These are phyloP conservation scores for Scenedesmus sp. DNA, from an alignment of 163 green algal species.

Conservation along the genomic window DNA sequence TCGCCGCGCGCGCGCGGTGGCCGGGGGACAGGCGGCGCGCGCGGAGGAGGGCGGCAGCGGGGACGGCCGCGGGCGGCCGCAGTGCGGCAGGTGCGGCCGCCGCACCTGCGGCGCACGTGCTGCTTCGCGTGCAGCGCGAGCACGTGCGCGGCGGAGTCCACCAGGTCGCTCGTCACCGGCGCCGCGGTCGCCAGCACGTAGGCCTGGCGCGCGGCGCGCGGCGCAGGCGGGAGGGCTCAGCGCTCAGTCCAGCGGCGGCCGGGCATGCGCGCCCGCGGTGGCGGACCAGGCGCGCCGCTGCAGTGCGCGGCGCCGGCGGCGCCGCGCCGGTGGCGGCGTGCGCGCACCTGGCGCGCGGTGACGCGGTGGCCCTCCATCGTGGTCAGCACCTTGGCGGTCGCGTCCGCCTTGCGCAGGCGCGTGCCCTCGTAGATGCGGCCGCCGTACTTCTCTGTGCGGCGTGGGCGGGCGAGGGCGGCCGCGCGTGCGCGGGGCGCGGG, in stretches of 20 bases:
- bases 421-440: slow-evolving; percentile 56
- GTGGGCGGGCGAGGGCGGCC: no score
- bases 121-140: slow-evolving; percentile 42
- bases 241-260: no score
- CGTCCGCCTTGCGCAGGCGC: slow-evolving; percentile 4
- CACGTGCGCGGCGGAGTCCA: slow-evolving; percentile 32
- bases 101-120: slow-evolving; percentile 40
- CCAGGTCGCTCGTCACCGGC: slow-evolving; percentile 7
- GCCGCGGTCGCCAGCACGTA: slow-evolving; percentile 42
- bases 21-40: neutral
- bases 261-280: no score
- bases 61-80: neutral
- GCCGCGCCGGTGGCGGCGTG: no score
- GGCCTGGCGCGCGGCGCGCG: neutral
- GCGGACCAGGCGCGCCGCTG: no score
- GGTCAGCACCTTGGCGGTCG: neutral
- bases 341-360: no score
- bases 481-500: no score
- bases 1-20: neutral
- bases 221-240: no score
- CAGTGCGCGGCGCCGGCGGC: no score
- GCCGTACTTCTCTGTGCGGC: slow-evolving; percentile 35
- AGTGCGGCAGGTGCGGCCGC: no score
- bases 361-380: slow-evolving; percentile 40
- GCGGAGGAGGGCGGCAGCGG: neutral